Conservation (phyloP, 2,329 filamentous ascomycete genomes). For the Aspergillus floridensis region DNA sequence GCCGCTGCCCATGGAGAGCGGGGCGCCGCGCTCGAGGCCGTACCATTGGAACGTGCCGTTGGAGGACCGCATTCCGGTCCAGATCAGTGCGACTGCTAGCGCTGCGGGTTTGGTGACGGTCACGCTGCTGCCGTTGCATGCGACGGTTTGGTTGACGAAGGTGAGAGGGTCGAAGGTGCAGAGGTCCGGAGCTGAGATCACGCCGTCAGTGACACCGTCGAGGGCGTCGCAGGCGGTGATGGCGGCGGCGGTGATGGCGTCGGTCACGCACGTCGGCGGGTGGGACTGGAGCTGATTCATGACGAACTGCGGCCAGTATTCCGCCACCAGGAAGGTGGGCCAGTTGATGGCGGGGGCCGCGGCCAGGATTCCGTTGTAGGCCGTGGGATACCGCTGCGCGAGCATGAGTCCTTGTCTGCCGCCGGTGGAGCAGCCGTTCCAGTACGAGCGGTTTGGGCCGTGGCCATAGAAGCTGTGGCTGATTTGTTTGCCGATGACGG, state of each 20-base stretch:
- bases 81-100: conserved; percentile 25
- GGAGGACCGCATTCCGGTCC: conserved; percentile 28
- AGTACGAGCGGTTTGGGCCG: conserved; percentile 4
- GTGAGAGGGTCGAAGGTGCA: conserved; percentile 27
- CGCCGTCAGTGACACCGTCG: background rate
- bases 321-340: conserved; percentile 16
- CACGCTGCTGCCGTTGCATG: conserved; percentile 17
- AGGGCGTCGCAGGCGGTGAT: background rate
- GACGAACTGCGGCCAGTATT: conserved; percentile 19
- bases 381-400: conserved; percentile 19
- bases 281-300: background rate
- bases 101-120: conserved; percentile 30
- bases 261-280: background rate
- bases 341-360: conserved; percentile 18
- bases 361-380: conserved; percentile 29
- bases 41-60: conserved; percentile 32
- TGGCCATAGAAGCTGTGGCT: conserved; percentile 3
- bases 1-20: conserved; percentile 11
- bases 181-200: background rate
- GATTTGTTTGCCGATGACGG: conserved; percentile 6
- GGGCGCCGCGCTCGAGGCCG: conserved; percentile 29
- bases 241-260: background rate
- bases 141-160: conserved; percentile 16
- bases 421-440: conserved; percentile 20
- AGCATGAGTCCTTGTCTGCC: conserved; percentile 20